Conservation (phyloP, 108 stramenopile genomes). For the Nitzschia putrida region DNA sequence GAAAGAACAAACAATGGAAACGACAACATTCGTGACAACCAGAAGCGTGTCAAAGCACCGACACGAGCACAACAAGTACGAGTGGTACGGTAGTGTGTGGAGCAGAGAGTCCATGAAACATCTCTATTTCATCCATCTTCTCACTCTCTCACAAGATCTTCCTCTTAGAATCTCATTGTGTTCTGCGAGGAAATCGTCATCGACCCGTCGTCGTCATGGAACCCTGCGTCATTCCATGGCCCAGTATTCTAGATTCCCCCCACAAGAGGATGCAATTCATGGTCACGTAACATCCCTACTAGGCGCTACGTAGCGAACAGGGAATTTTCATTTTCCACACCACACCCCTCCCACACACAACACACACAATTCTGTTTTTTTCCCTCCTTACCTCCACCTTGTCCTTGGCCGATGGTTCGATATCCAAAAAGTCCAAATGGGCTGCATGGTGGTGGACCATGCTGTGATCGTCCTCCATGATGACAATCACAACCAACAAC, state of each 20-base stretch:
- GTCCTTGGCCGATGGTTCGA: conserved; percentile 11
- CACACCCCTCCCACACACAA: neutral
- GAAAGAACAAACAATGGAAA: too few relatives aligned
- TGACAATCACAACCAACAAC: neutral
- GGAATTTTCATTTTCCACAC: conserved; percentile 2
- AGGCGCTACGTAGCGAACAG: neutral
- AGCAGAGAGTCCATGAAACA: too few relatives aligned
- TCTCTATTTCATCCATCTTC: too few relatives aligned
- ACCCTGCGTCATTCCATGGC: neutral
- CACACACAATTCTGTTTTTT: neutral
- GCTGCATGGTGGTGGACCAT: conserved; percentile 6
- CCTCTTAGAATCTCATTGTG: too few relatives aligned
- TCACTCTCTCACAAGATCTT: too few relatives aligned
- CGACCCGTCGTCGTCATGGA: neutral
- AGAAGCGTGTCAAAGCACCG: too few relatives aligned
- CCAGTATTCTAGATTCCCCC: neutral
- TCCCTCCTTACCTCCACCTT: conserved; percentile 6
- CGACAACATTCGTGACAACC: too few relatives aligned
- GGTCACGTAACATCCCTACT: neutral
- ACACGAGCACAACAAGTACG: too few relatives aligned
- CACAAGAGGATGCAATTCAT: neutral
- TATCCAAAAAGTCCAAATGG: conserved; percentile 12
- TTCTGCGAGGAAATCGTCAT: too few relatives aligned
- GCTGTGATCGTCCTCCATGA: neutral
- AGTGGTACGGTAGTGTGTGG: too few relatives aligned